Evolutionary conservation across 2,329 filamentous ascomycete genomes (phyloP).

Genomic region (Penicillium sp.): DNA sequence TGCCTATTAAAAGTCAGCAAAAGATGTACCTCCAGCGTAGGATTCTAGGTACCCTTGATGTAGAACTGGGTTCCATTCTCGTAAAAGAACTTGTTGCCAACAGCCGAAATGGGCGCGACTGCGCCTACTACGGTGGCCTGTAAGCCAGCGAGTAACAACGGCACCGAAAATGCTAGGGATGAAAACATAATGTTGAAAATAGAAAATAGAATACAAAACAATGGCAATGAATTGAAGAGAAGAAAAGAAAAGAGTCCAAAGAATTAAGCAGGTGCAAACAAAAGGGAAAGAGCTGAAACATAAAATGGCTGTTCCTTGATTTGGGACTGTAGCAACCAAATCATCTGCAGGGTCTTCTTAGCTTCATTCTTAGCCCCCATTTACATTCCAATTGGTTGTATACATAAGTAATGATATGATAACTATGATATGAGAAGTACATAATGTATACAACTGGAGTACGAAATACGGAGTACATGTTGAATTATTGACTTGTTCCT

Average conservation of each 20-base stretch:
- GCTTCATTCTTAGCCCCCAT: conserved; percentile 4
- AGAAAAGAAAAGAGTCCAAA: neutral
- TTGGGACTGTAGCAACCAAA: conserved; percentile 4
- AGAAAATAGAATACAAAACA: neutral
- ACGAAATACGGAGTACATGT: too few species aligned
- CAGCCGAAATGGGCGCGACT: conserved; percentile 56
- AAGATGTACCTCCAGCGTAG: neutral
- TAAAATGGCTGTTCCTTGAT: conserved; percentile 5
- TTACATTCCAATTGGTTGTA: neutral
- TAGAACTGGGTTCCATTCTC: conserved; percentile 78
- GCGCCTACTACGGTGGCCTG: conserved; percentile 36
- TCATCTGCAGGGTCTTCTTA: neutral
- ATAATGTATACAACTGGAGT: too few species aligned
- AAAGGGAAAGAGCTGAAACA: neutral
- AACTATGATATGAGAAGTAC: too few species aligned
- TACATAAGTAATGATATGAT: too few species aligned
- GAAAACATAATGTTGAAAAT: conserved; percentile 20
- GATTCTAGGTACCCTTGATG: conserved; percentile 64
- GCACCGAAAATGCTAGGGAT: conserved; percentile 17
- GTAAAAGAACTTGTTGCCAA: conserved; percentile 83
- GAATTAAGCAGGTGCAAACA: neutral
- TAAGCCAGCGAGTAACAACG: conserved; percentile 29
- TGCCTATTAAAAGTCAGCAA: conserved; percentile 50
- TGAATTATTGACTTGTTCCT: too few species aligned
- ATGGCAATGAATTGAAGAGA: neutral